Conservation (phyloP, 2,329 filamentous ascomycete genomes). For the Stachybotrys elegans region DNA sequence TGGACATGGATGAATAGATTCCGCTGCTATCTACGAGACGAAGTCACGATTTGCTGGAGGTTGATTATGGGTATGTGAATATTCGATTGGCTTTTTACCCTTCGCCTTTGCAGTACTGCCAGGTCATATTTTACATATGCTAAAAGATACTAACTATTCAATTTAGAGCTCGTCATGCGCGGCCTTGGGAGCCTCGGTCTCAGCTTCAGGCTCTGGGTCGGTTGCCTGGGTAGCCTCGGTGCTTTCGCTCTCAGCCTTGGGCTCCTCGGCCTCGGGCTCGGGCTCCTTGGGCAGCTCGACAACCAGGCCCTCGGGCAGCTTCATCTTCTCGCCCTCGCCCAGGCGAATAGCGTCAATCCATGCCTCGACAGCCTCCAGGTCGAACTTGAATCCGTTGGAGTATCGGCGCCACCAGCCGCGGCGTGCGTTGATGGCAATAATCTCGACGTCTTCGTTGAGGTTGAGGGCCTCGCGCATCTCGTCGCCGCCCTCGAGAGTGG, state of each 20-base stretch:
- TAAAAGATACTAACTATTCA: slow-evolving; percentile 3
- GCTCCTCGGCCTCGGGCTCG: slow-evolving; percentile 8
- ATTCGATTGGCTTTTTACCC: too few relatives aligned
- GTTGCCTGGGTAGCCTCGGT: slow-evolving; percentile 13
- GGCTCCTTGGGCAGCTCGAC: slow-evolving; percentile 34
- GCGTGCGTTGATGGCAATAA: slow-evolving; percentile 81
- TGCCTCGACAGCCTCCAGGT: slow-evolving; percentile 60
- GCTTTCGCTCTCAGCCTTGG: slow-evolving; percentile 3
- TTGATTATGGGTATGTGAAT: too few relatives aligned
- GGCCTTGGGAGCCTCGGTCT: slow-evolving; percentile 21
- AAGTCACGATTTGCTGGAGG: slow-evolving; percentile 4
- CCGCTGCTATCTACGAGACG: not conserved
- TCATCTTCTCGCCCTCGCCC: slow-evolving; percentile 78
- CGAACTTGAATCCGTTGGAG: slow-evolving; percentile 56
- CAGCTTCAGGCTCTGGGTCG: slow-evolving; percentile 19
- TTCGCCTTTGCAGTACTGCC: too few relatives aligned
- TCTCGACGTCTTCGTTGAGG: slow-evolving; percentile 57
- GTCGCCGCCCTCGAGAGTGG: slow-evolving; percentile 29
- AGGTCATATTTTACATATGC: slow-evolving; percentile 2
- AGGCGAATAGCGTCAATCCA: slow-evolving; percentile 93
- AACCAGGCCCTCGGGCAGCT: slow-evolving; percentile 60
- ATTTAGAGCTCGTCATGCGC: slow-evolving; percentile 47
- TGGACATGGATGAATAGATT: slow-evolving; percentile 42
- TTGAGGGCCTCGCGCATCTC: slow-evolving; percentile 49
- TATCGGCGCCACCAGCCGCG: slow-evolving; percentile 80